Evolutionary conservation across 352 stramenopile species (phyloP).

Genomic region (Globisporangium splendens): DNA sequence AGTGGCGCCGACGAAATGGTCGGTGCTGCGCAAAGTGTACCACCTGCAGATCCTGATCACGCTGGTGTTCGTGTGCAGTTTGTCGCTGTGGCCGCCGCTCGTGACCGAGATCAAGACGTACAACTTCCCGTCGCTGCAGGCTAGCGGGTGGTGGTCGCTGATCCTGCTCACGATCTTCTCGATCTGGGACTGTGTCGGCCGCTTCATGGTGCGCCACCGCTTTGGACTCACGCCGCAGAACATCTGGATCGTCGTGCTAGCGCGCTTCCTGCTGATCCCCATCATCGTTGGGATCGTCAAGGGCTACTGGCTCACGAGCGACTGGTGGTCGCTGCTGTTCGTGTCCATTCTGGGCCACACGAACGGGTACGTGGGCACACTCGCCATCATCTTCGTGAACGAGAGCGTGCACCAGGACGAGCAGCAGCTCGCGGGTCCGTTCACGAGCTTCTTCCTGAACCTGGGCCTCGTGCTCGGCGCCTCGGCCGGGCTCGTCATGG

Average conservation of each 20-base stretch:
- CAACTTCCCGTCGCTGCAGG: constrained; percentile 69
- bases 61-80: constrained; percentile 64
- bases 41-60: constrained; percentile 65
- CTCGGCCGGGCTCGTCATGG: constrained; percentile 54
- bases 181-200: constrained; percentile 60
- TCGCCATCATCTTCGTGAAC: constrained; percentile 80
- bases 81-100: constrained; percentile 76
- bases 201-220: constrained; percentile 69
- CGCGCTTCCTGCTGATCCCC: constrained; percentile 57
- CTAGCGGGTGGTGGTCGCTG: constrained; percentile 76
- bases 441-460: constrained; percentile 86
- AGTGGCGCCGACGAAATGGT: constrained; percentile 52
- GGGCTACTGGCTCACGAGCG: constrained; percentile 59
- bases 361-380: constrained; percentile 78
- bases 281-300: constrained; percentile 74
- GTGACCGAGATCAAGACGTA: constrained; percentile 81
- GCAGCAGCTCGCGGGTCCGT: constrained; percentile 65
- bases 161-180: constrained; percentile 81
- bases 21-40: constrained; percentile 62
- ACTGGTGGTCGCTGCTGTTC: constrained; percentile 71
- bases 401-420: constrained; percentile 73
- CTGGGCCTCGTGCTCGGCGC: constrained; percentile 79
- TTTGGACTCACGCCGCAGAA: constrained; percentile 57
- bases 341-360: constrained; percentile 64
- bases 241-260: constrained; percentile 60